Evolutionary conservation across 352 stramenopile species (phyloP).

Genomic region (Phytophthora hybrid): DNA sequence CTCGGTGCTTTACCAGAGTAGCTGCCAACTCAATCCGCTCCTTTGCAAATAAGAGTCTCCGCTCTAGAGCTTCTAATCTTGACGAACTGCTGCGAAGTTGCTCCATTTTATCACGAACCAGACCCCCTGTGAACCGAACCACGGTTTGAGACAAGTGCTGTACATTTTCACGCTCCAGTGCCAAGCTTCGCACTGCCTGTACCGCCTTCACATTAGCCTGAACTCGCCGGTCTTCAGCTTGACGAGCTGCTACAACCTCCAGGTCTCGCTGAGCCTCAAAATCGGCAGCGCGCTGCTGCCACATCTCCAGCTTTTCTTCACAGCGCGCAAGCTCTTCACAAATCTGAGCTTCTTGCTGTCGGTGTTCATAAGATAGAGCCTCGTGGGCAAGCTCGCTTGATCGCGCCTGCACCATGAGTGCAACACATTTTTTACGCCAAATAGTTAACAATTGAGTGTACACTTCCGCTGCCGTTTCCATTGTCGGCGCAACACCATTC

Average conservation of each 20-base stretch:
- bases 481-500: slow-evolving; percentile 6
- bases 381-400: slow-evolving; percentile 41
- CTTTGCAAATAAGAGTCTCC: slow-evolving; percentile 44
- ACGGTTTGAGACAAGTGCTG: slow-evolving; percentile 55
- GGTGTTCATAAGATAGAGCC: slow-evolving; percentile 14
- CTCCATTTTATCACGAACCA: slow-evolving; percentile 62
- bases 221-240: slow-evolving; percentile 37
- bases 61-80: slow-evolving; percentile 53
- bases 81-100: slow-evolving; percentile 35
- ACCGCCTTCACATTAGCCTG: slow-evolving; percentile 55
- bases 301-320: slow-evolving; percentile 50
- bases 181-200: slow-evolving; percentile 56
- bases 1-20: slow-evolving; percentile 55
- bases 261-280: slow-evolving; percentile 70
- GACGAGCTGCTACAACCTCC: slow-evolving; percentile 43
- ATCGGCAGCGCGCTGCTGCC: slow-evolving; percentile 62
- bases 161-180: slow-evolving; percentile 56
- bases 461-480: slow-evolving; percentile 19
- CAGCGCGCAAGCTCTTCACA: slow-evolving; percentile 25
- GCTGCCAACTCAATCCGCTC: slow-evolving; percentile 56
- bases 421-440: slow-evolving; percentile 71
- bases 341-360: slow-evolving; percentile 18
- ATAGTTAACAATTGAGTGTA: slow-evolving; percentile 28
- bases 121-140: slow-evolving; percentile 51
- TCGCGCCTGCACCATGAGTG: slow-evolving; percentile 67